phyloP scores from a whole-genome alignment of 257 asterid genomes.

The Mitragyna speciosa region DNA sequence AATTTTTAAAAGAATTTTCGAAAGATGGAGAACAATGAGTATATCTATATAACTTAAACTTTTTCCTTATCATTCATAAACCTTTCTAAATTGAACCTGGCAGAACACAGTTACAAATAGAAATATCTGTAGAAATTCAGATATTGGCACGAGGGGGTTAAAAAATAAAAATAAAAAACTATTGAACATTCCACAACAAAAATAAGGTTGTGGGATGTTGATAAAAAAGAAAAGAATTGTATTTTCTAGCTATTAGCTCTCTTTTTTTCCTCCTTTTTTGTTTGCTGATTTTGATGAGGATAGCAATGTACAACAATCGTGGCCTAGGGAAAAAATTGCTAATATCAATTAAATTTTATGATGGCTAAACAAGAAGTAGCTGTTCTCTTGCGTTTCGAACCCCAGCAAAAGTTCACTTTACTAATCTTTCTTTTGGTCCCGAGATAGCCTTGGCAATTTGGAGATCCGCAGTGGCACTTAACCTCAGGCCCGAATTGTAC shows the following conservation, averaged over 20 bases:
- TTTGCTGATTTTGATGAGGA: not conserved
- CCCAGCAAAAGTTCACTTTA: constrained; percentile 55
- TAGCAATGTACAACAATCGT: constrained; percentile 28
- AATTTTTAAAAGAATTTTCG: too few relatives aligned
- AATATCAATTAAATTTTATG: constrained; percentile 20
- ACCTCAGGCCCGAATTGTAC: constrained; percentile 85
- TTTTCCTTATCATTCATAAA: not conserved
- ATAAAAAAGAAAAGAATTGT: not conserved
- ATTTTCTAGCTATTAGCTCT: not conserved
- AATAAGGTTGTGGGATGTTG: not conserved
- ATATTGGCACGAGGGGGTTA: too few relatives aligned
- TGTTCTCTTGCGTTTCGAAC: constrained; percentile 67
- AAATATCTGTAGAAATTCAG: not conserved
- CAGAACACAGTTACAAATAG: constrained; percentile 3
- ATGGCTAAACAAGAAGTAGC: constrained; percentile 36
- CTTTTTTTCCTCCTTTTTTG: too few relatives aligned
- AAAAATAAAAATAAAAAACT: not conserved
- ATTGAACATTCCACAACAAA: not conserved
- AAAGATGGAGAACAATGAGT: not conserved
- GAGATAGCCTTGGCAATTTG: constrained; percentile 72
- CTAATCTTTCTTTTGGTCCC: constrained; percentile 62
- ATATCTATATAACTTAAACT: not conserved
- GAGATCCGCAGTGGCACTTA: constrained; percentile 79
- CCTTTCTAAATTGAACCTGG: not conserved
- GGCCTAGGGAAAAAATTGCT: constrained; percentile 16